A percentile compares a stretch with the other conserved stretches of the same genome.
Conservation (phyloP, 2,329 filamentous ascomycete genomes). For the Colletotrichum spaethianum region DNA sequence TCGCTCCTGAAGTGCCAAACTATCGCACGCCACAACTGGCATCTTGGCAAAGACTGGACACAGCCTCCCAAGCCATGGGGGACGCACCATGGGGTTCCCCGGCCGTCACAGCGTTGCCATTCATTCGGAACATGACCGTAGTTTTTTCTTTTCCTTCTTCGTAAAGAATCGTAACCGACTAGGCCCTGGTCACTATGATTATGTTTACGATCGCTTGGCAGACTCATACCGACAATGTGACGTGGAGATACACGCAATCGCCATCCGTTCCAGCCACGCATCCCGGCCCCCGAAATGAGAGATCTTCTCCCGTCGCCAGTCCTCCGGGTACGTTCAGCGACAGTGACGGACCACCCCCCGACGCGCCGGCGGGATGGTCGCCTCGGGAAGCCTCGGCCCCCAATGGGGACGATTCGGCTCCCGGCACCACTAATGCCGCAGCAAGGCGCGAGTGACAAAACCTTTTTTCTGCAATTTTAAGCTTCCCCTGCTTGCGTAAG, state of each 20-base stretch:
- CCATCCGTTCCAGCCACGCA: background rate
- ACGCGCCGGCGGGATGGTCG: background rate
- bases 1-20: background rate
- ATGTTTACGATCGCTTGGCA: background rate
- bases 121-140: background rate
- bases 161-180: background rate
- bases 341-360: background rate
- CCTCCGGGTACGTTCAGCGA: background rate
- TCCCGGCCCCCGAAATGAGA: background rate
- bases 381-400: background rate
- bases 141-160: background rate
- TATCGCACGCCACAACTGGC: background rate
- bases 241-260: background rate
- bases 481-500: background rate
- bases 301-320: background rate
- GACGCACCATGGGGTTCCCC: background rate
- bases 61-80: background rate
- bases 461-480: too few relatives aligned
- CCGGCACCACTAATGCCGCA: background rate
- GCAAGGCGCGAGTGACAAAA: too few relatives aligned
- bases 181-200: background rate
- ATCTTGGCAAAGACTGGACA: background rate
- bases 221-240: background rate
- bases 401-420: background rate
- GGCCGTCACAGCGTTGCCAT: background rate